These are phyloP conservation scores for Tolypocladium album DNA, from an alignment of 2,329 filamentous ascomycete species.

Conservation along the genomic window DNA sequence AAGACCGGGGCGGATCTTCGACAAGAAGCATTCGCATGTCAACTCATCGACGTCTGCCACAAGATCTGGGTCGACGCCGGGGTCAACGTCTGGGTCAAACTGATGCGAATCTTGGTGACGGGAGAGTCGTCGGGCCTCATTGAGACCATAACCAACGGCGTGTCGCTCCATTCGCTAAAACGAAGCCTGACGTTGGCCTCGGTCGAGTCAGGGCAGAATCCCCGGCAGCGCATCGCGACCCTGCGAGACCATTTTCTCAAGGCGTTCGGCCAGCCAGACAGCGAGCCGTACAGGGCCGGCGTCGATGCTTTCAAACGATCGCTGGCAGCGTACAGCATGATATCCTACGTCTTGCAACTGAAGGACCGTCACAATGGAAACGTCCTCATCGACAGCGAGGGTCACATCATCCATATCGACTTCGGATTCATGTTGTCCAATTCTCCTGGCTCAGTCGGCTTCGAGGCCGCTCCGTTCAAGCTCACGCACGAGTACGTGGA, in stretches of 20 bases:
- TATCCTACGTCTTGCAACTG: conserved; percentile 73
- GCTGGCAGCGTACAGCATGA: conserved; percentile 77
- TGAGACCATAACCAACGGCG: conserved; percentile 80
- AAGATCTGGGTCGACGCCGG: conserved; percentile 70
- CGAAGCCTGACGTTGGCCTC: conserved; percentile 67
- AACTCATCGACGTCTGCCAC: conserved; percentile 71
- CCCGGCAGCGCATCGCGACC: conserved; percentile 65
- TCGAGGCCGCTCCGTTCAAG: conserved; percentile 81
- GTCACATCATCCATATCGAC: conserved; percentile 81
- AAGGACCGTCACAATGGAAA: conserved; percentile 85
- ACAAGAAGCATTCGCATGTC: conserved; percentile 79
- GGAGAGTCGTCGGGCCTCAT: conserved; percentile 77
- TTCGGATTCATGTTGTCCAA: conserved; percentile 88
- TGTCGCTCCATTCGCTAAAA: conserved; percentile 79
- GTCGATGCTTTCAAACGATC: conserved; percentile 72
- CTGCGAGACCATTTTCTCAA: conserved; percentile 75
- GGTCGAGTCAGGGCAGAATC: conserved; percentile 62
- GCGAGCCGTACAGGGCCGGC: conserved; percentile 58
- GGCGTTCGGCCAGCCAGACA: conserved; percentile 61
- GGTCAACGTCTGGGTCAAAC: conserved; percentile 76
- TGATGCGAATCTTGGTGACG: conserved; percentile 78
- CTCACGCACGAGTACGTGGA: conserved; percentile 80
- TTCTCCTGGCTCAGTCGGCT: conserved; percentile 72
- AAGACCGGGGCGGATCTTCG: conserved; percentile 76
- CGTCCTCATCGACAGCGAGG: conserved; percentile 74